Percentiles rank a stretch among this genome's conserved stretches.
These are phyloP conservation scores for Pythium aristosporum DNA, from an alignment of 352 stramenopile genomes.

Conservation along the genomic window DNA sequence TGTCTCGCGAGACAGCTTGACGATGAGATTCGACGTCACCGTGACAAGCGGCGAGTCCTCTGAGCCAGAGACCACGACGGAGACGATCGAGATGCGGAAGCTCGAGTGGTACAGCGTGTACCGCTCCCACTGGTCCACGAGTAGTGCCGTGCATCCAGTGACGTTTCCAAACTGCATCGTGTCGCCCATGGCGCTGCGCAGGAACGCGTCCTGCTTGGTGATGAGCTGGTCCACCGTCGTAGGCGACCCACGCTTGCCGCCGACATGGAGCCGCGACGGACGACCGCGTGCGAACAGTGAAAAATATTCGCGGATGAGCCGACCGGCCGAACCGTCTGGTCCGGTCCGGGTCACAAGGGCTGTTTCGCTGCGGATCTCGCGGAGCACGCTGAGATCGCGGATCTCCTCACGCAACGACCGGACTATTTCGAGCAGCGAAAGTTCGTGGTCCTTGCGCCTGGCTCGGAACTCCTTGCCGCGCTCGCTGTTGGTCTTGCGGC, in stretches of 20 bases:
- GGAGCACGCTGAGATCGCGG: slow-evolving; percentile 24
- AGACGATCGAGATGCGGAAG: slow-evolving; percentile 22
- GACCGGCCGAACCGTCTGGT: slow-evolving; percentile 29
- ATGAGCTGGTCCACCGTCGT: not conserved
- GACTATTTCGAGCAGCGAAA: slow-evolving; percentile 32
- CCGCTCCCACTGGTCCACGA: slow-evolving; percentile 29
- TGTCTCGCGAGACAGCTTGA: slow-evolving; percentile 32
- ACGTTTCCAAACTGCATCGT: slow-evolving; percentile 17
- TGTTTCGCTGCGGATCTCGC: slow-evolving; percentile 21
- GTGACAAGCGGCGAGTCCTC: slow-evolving; percentile 25
- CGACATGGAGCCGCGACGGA: slow-evolving; percentile 8
- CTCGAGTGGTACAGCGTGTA: slow-evolving; percentile 25
- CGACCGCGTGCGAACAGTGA: slow-evolving; percentile 23
- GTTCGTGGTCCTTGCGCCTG: slow-evolving; percentile 50
- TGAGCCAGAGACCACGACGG: slow-evolving; percentile 21
- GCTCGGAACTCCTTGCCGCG: slow-evolving; percentile 58
- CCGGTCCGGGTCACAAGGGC: slow-evolving; percentile 6
- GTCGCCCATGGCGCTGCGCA: slow-evolving; percentile 7
- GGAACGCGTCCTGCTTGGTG: slow-evolving; percentile 16
- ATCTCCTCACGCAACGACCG: slow-evolving; percentile 28
- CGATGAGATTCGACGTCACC: slow-evolving; percentile 20
- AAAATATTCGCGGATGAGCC: slow-evolving; percentile 30
- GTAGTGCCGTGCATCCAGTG: slow-evolving; percentile 5
- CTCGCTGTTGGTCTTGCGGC: slow-evolving; percentile 64
- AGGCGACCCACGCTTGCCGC: slow-evolving; percentile 9